Conservation (phyloP, 2,329 filamentous ascomycete genomes). For the Hypomyces perniciosus region DNA sequence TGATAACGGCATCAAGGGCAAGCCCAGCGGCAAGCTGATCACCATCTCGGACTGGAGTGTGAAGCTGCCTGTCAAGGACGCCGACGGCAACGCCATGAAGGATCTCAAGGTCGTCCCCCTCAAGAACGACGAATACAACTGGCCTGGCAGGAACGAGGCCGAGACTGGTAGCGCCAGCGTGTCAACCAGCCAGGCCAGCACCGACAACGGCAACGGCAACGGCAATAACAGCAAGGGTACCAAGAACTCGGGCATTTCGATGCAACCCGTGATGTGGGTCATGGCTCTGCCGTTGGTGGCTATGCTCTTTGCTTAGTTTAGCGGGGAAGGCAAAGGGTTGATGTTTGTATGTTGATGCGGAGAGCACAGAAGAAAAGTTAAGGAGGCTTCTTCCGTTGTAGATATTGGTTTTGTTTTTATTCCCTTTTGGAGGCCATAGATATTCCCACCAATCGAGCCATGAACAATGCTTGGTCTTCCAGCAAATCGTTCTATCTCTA, state of each 20-base stretch:
- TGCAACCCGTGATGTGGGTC: conserved; percentile 28
- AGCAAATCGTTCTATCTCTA: background rate
- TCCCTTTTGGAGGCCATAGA: conserved; percentile 11
- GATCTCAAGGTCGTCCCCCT: conserved; percentile 44
- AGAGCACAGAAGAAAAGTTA: conserved; percentile 1
- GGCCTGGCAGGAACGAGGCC: conserved; percentile 37
- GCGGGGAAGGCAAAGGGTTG: conserved; percentile 8
- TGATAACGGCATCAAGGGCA: conserved; percentile 63
- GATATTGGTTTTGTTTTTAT: conserved; percentile 10
- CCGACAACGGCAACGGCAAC: conserved; percentile 13
- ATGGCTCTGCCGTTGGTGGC: conserved; percentile 28
- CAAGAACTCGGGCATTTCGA: conserved; percentile 24
- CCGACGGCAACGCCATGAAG: conserved; percentile 35
- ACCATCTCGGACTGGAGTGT: conserved; percentile 60
- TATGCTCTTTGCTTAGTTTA: conserved; percentile 31
- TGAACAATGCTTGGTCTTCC: conserved; percentile 4
- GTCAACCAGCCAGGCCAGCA: conserved; percentile 15
- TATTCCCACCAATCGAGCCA: conserved; percentile 9
- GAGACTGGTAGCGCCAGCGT: conserved; percentile 25
- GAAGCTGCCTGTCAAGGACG: conserved; percentile 34
- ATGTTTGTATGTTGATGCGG: conserved; percentile 2
- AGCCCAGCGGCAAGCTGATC: conserved; percentile 62
- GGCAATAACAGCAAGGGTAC: conserved; percentile 2
- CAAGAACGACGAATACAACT: conserved; percentile 39
- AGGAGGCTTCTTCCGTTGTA: conserved; percentile 14